A percentile compares a stretch with the other conserved stretches of the same genome.
These are phyloP conservation scores for Gelatoporia subvermispora DNA, from an alignment of 768 basidiomycete genomes.

Conservation along the genomic window DNA sequence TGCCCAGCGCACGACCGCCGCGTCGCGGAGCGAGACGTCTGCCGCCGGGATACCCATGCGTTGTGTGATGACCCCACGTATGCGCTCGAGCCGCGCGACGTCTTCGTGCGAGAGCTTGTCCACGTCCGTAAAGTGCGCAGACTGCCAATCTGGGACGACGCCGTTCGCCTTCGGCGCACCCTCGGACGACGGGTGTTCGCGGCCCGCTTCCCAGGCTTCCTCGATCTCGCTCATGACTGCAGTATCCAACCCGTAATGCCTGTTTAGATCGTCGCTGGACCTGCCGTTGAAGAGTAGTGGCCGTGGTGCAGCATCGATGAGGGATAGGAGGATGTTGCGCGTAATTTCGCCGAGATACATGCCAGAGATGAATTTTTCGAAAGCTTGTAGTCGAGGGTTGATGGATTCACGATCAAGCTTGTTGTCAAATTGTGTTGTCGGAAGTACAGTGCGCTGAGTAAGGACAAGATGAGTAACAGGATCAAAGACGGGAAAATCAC, in stretches of 20 bases:
- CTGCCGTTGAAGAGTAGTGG: constrained; percentile 78
- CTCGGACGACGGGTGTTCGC: constrained; percentile 2
- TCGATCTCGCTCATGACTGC: constrained; percentile 87
- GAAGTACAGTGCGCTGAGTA: constrained; percentile 70
- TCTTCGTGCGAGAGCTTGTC: constrained; percentile 16
- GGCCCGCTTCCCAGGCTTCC: constrained; percentile 54
- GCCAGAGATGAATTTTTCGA: constrained; percentile 97
- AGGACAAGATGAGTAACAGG: not conserved
- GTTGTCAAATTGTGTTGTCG: constrained; percentile 87
- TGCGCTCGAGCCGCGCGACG: constrained; percentile 40
- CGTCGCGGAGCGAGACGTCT: constrained; percentile 43
- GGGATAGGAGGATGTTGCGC: constrained; percentile 76
- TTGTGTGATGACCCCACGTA: constrained; percentile 57
- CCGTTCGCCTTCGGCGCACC: constrained; percentile 11
- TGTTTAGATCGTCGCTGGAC: constrained; percentile 68
- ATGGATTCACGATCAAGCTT: constrained; percentile 90
- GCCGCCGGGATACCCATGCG: constrained; percentile 54
- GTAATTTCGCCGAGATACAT: constrained; percentile 98
- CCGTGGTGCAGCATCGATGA: constrained; percentile 72
- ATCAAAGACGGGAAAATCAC: not conserved
- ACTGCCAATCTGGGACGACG: constrained; percentile 7
- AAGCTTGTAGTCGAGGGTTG: constrained; percentile 89
- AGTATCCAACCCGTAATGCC: constrained; percentile 92
- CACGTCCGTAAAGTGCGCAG: constrained; percentile 21
- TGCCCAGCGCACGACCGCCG: constrained; percentile 77